Base-by-base conservation (phyloP, 805 yeast genomes). In the Starmerella riodocensis region DNA sequence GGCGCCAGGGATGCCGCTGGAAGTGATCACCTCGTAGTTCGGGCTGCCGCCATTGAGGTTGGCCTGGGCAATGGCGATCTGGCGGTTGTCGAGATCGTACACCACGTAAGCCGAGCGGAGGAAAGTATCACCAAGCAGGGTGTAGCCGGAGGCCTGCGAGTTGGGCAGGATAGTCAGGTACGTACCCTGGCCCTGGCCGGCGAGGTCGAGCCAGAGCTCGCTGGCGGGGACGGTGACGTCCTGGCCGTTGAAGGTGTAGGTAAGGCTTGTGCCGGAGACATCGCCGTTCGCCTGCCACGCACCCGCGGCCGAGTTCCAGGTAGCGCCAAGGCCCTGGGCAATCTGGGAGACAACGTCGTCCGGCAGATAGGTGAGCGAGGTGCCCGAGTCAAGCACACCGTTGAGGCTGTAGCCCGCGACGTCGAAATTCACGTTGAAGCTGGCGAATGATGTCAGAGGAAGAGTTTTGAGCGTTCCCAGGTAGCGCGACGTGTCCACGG, bases 51-150 rank as follows among this genome's bases (percentile, higher is more conserved):
- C 17, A 40, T 55, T 48, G 40, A 37, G 51, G 28, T 46, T 49
- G 24, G 69, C 67, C 46, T 68, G 71, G 13, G 77, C 84, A 38
- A 79, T 45, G 1, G 77, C 72, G 25, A 79, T 61, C 51, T 69
- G 64, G 33, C 53, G 55, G 48, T 67, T 68, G 25, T 75, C 81
- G 35, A 76, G 60, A 54, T 80, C 80, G 55, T 69, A 76, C 17
- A 76, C 82, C 23, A 71, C 66, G 53, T 79, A 80, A 5, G 77
- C 77, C 31, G 69, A 66, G 41, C 80, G 65, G 42, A 80, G 59
- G 53, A 79, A 70, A 34, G 69, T 65, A 53, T 77, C 84, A 11
- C 88, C 88, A 25, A 80, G 60, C 39, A 75, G 62, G 34, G 48
- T 38, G 62, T 54, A 26, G 24, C 36, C 33, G 13, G 12, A 11